Evolutionary conservation across 306 rosid species (phyloP).

Genomic region (Dalbergia cochinchinensis): DNA sequence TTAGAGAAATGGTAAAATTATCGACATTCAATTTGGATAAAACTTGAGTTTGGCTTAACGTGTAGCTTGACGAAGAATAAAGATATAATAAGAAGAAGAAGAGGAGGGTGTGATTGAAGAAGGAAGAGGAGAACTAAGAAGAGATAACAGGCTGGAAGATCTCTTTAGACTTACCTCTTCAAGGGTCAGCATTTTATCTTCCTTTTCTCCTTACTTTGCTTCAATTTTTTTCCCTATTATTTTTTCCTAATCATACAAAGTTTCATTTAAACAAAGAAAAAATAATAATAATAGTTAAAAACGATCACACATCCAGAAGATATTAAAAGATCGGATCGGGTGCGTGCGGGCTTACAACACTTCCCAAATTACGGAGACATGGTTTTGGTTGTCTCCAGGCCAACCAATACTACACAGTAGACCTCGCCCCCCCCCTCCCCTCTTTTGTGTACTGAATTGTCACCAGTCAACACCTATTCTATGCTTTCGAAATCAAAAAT

Average conservation of each 20-base stretch:
- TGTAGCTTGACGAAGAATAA: not conserved
- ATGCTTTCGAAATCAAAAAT: not conserved
- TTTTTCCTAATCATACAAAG: not conserved
- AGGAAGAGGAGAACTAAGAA: not conserved
- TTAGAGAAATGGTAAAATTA: not conserved
- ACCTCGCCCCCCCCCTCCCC: constrained; percentile 43
- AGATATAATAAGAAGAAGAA: not conserved
- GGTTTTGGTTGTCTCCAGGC: constrained; percentile 34
- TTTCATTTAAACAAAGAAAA: not conserved
- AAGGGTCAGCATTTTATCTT: constrained; percentile 6
- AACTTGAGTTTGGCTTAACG: not conserved
- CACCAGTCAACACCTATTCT: constrained; percentile 46
- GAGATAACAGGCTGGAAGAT: not conserved
- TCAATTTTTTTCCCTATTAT: not conserved
- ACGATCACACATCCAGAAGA: not conserved
- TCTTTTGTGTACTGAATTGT: constrained; percentile 42
- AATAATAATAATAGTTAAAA: not conserved
- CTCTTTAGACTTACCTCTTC: constrained; percentile 39
- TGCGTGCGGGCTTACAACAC: constrained; percentile 40
- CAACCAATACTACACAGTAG: constrained; percentile 29
- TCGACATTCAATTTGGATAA: constrained; percentile 7
- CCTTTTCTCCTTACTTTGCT: not conserved
- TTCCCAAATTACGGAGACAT: constrained; percentile 37
- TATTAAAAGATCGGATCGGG: not conserved
- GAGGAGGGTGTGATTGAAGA: not conserved